Evolutionary conservation across 306 rosid species (phyloP), one percentile per base, ranked within the genome.

Genomic region (Psophocarpus tetragonolobus): DNA sequence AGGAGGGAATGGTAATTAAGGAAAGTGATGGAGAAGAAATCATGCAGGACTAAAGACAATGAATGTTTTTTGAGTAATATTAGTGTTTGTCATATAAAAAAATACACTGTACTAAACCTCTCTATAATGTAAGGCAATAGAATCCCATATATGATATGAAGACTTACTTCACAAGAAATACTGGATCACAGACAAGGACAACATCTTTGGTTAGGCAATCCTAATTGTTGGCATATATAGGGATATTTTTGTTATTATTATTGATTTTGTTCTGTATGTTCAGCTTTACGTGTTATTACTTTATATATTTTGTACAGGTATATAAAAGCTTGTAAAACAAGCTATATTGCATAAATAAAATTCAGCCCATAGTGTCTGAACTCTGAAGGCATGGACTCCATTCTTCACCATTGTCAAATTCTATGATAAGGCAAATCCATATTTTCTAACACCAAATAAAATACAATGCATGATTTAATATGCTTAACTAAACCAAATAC

Each of bases 71-170:
- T 50, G 4, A 47, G 76, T 44, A 41, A 50, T 38, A 47, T 23
- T 13, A 63, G 80, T 54, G 35, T 53, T 84, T 75, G 35, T 69
- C 67, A 65, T 74, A 58, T 78, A 24, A 77, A 5, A 38, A 58
- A 73, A 21, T 58, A 69, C 56, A 35, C 56, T 60, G 68, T 35
- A 48, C 57, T 64, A 27, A 62, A 51, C 30, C 69, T 56, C 26
- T 71, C 65, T 42, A 64, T 35, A 56, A 29, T 62, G 50, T 39
- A 41, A 24, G 26, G 39, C 21, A 14, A 45, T 35, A 45, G 42
- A 32, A 63, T 58, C 51, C 68, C 13, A 29, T 47, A 23, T 44
- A 54, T 54, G 44, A 21, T 67, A 42, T 51, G 56, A 44, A 67
- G n/a, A 66, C 62, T 53, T 30, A 11, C 71, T 33, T 23, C 35